Conservation (phyloP, 2,329 filamentous ascomycete genomes). For the Teratosphaeria zuluensis region DNA sequence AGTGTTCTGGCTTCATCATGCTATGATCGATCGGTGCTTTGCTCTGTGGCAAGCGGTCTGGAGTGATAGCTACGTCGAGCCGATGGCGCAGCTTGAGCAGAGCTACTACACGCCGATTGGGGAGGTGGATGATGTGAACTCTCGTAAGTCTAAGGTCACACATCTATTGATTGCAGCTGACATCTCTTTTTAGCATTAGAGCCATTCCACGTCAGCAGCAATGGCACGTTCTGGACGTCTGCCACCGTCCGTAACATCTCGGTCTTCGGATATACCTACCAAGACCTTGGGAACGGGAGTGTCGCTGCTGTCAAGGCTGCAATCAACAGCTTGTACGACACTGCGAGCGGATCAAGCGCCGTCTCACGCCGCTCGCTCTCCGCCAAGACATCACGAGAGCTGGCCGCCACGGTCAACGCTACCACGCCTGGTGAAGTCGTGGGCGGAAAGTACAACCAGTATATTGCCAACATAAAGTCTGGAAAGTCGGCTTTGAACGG, state of each 20-base stretch:
- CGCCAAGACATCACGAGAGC: not conserved
- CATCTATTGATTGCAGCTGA: slow-evolving; percentile 1
- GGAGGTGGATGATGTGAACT: slow-evolving; percentile 28
- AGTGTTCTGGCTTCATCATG: slow-evolving; percentile 67
- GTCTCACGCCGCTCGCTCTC: not conserved
- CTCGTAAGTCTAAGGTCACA: slow-evolving; percentile 2
- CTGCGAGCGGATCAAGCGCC: slow-evolving; percentile 20
- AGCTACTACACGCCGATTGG: slow-evolving; percentile 53
- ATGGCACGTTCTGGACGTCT: slow-evolving; percentile 60
- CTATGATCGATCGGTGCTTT: slow-evolving; percentile 63
- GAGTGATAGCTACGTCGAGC: slow-evolving; percentile 55
- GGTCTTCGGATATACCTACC: slow-evolving; percentile 65
- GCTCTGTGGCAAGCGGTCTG: slow-evolving; percentile 70
- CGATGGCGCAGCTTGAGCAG: slow-evolving; percentile 41
- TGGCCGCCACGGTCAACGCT: slow-evolving; percentile 7
- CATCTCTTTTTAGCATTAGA: slow-evolving; percentile 38
- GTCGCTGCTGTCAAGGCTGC: slow-evolving; percentile 36
- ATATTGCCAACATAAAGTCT: slow-evolving; percentile 57
- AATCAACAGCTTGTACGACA: slow-evolving; percentile 56
- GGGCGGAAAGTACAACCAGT: slow-evolving; percentile 47
- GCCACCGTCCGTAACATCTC: slow-evolving; percentile 49
- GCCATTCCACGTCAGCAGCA: slow-evolving; percentile 53
- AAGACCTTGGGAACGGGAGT: slow-evolving; percentile 40
- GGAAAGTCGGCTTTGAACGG: slow-evolving; percentile 50
- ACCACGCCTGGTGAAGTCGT: slow-evolving; percentile 26